phyloP scores from a whole-genome alignment of 345 rosid species.

The Triadica sebifera region DNA sequence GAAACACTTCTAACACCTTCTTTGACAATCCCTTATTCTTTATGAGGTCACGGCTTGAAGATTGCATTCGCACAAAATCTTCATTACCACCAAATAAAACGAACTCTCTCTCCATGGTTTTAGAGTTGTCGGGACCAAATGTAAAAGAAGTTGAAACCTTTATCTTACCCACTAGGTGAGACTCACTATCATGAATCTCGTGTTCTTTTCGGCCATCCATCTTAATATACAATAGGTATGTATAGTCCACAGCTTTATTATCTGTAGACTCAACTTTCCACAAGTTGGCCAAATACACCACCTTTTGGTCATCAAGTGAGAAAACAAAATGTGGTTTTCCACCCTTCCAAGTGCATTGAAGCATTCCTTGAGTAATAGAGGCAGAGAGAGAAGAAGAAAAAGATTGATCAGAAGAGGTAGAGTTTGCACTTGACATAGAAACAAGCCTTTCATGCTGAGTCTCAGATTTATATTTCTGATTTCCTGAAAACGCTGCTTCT shows the following conservation, averaged over 20 bases:
- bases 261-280: conserved; percentile 35
- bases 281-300: conserved; percentile 60
- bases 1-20: conserved; percentile 64
- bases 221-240: conserved; percentile 57
- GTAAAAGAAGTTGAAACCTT: conserved; percentile 60
- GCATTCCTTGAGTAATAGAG: conserved; percentile 64
- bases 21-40: conserved; percentile 62
- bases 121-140: conserved; percentile 42
- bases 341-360: conserved; percentile 70
- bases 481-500: conserved; percentile 16
- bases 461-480: conserved; percentile 27
- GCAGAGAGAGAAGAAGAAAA: conserved; percentile 39
- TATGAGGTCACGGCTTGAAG: conserved; percentile 29
- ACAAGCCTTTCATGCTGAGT: conserved; percentile 28
- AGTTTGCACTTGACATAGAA: conserved; percentile 53
- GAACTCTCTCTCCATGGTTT: conserved; percentile 68
- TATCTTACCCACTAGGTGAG: conserved; percentile 64
- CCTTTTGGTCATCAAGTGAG: conserved; percentile 67
- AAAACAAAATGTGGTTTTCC: conserved; percentile 70
- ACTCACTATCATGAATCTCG: conserved; percentile 29
- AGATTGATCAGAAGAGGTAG: conserved; percentile 54
- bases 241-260: conserved; percentile 37
- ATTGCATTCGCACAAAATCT: conserved; percentile 34
- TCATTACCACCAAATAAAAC: conserved; percentile 59
- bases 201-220: conserved; percentile 41